phyloP scores from a whole-genome alignment of 2,329 filamentous ascomycete species.

The Dactylellina cionopaga region DNA sequence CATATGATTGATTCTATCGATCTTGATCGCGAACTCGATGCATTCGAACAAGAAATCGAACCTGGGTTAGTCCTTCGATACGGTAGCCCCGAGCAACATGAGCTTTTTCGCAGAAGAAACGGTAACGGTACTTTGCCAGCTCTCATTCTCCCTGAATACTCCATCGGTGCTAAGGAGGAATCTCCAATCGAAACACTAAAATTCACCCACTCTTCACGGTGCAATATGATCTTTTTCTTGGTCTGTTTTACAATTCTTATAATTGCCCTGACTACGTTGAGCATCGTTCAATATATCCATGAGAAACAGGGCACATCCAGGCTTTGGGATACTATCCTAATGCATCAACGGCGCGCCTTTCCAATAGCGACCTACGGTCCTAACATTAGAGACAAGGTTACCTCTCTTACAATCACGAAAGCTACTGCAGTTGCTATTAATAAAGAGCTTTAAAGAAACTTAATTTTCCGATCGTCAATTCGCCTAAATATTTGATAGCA shows the following conservation, averaged over 20 bases:
- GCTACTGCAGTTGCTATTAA: constrained; percentile 1
- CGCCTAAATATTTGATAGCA: no score
- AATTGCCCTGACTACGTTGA: background rate
- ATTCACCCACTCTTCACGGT: background rate
- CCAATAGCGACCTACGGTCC: background rate
- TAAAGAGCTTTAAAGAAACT: background rate
- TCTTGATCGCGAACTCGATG: constrained; percentile 18
- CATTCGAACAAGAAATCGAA: constrained; percentile 7
- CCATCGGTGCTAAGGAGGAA: background rate
- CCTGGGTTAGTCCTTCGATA: background rate
- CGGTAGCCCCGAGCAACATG: background rate
- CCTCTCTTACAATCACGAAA: background rate
- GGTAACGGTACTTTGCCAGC: background rate
- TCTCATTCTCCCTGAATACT: background rate
- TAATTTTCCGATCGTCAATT: no score
- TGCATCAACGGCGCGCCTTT: constrained; percentile 4
- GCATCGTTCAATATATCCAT: constrained; percentile 8
- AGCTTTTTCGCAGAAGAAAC: background rate
- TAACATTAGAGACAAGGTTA: background rate
- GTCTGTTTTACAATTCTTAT: background rate
- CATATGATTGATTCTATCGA: constrained; percentile 29
- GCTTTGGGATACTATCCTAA: constrained; percentile 19
- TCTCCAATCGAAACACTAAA: background rate
- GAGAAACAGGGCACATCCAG: background rate
- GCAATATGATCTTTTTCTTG: background rate